These are phyloP conservation scores for Sutorius eximius DNA, from an alignment of 1,284 basidiomycete species.

Conservation along the genomic window DNA sequence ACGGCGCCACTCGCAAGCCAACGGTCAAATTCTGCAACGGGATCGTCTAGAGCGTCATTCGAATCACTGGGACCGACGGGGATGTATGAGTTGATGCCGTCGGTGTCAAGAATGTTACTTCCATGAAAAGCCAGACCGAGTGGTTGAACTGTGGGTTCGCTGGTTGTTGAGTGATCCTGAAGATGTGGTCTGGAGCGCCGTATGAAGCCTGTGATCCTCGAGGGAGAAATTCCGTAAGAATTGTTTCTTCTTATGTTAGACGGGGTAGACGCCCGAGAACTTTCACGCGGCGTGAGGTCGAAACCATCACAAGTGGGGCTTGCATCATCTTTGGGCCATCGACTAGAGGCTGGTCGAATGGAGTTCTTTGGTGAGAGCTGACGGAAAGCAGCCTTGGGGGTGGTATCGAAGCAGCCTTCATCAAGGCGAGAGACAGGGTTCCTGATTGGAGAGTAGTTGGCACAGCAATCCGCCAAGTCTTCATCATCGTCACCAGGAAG, in stretches of 20 bases:
- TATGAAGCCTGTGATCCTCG: conserved; percentile 28
- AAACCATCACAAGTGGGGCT: neutral
- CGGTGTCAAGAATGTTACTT: neutral
- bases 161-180: neutral
- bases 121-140: neutral
- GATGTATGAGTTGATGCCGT: neutral
- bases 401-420: conserved; percentile 35
- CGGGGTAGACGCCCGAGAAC: neutral
- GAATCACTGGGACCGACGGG: neutral
- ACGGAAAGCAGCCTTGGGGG: conserved; percentile 7
- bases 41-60: conserved; percentile 26
- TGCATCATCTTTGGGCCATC: conserved; percentile 7
- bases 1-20: conserved; percentile 49
- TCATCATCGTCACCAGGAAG: conserved; percentile 17
- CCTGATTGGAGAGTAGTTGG: neutral
- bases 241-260: conserved; percentile 2
- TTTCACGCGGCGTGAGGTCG: neutral
- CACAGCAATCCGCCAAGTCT: neutral
- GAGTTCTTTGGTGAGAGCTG: conserved; percentile 28
- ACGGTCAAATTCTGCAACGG: conserved; percentile 48
- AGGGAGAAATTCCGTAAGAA: conserved; percentile 26
- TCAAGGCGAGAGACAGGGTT: conserved; percentile 13
- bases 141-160: neutral
- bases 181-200: conserved; percentile 1
- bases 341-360: conserved; percentile 2